Conservation (phyloP, 306 rosid species). For the Trifolium pratense region DNA sequence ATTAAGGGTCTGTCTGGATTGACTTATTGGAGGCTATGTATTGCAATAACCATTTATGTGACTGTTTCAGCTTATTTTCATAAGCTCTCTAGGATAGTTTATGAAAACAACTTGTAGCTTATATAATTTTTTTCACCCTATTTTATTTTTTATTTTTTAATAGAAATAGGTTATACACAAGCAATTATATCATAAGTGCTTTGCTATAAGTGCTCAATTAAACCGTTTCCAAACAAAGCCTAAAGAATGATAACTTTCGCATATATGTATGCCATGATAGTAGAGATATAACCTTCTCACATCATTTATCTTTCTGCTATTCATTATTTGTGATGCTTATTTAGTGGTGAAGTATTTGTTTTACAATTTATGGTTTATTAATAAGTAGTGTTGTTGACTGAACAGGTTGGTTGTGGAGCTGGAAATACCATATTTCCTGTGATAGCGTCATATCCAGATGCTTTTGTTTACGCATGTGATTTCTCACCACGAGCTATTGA, state of each 20-base stretch:
- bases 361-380: slow-evolving; percentile 21
- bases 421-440: slow-evolving; percentile 95
- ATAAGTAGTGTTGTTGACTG: slow-evolving; percentile 23
- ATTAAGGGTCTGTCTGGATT: background rate
- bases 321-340: slow-evolving; percentile 10
- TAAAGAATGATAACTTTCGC: background rate
- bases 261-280: slow-evolving; percentile 11
- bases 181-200: background rate
- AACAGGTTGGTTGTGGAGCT: slow-evolving; percentile 92
- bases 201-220: background rate
- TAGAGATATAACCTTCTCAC: slow-evolving; percentile 9
- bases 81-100: background rate
- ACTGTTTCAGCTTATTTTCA: background rate
- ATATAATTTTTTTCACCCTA: background rate
- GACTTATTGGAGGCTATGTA: background rate
- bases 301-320: slow-evolving; percentile 22
- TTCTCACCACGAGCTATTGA: slow-evolving; percentile 91
- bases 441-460: slow-evolving; percentile 67
- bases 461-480: slow-evolving; percentile 88
- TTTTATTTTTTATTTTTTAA: background rate
- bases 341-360: slow-evolving; percentile 23
- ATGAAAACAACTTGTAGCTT: background rate
- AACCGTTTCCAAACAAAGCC: background rate
- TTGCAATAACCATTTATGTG: background rate
- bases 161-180: background rate